Percentiles rank a stretch among this genome's conserved stretches.
phyloP scores from a whole-genome alignment of 169 alveolate genomes.

The Cryptosporidium bovis region DNA sequence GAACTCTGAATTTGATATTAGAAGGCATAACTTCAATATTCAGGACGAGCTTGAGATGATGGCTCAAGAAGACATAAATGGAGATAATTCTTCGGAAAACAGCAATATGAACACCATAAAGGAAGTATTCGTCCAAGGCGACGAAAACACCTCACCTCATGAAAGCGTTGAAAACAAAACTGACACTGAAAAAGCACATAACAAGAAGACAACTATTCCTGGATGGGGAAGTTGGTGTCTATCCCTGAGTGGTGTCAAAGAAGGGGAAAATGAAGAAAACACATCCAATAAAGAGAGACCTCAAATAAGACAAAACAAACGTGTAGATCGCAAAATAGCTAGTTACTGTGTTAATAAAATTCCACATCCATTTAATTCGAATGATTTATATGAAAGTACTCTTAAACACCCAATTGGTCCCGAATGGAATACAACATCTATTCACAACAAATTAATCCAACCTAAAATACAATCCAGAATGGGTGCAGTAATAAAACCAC shows the following conservation, averaged over 20 bases:
- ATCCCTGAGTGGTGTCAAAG: slow-evolving; percentile 6
- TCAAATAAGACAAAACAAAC: slow-evolving; percentile 36
- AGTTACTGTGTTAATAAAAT: slow-evolving; percentile 74
- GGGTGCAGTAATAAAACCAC: slow-evolving; percentile 87
- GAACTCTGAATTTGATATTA: not conserved
- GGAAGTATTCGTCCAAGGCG: slow-evolving; percentile 26
- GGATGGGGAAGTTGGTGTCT: slow-evolving; percentile 74
- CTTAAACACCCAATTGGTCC: slow-evolving; percentile 80
- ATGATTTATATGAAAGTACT: slow-evolving; percentile 78
- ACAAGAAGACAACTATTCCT: slow-evolving; percentile 11
- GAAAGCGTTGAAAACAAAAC: not conserved
- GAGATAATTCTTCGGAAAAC: not conserved
- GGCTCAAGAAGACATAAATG: slow-evolving; percentile 16
- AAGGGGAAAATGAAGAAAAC: not conserved
- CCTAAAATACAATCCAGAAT: slow-evolving; percentile 86
- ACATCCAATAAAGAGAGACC: not conserved
- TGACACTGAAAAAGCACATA: not conserved
- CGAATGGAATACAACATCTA: slow-evolving; percentile 87
- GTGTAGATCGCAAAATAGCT: slow-evolving; percentile 74
- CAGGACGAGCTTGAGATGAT: slow-evolving; percentile 66
- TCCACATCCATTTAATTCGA: slow-evolving; percentile 77
- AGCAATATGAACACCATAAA: slow-evolving; percentile 6
- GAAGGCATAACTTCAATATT: slow-evolving; percentile 16
- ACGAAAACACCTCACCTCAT: not conserved
- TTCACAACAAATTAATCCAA: slow-evolving; percentile 83